Conservation (phyloP, 257 asterid genomes). For the Nicotiana attenuata region DNA sequence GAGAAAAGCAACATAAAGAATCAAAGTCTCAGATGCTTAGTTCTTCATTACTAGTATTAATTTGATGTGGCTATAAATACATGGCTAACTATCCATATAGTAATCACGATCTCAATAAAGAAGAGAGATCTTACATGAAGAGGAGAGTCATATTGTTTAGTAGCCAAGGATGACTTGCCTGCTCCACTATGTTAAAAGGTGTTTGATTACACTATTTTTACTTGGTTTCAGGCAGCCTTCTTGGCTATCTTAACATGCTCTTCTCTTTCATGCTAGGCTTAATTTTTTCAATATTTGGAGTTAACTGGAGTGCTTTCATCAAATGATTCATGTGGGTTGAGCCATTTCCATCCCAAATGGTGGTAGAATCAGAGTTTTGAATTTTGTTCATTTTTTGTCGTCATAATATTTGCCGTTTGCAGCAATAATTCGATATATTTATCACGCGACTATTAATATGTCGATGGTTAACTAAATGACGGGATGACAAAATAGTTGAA, state of each 20-base stretch:
- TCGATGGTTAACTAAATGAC: too few relatives aligned
- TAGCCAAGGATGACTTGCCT: conserved; percentile 3
- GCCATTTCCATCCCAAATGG: too few relatives aligned
- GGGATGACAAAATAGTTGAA: too few relatives aligned
- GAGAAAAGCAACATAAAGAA: not conserved
- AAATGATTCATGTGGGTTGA: too few relatives aligned
- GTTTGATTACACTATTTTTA: not conserved
- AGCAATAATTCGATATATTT: too few relatives aligned
- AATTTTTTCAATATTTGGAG: too few relatives aligned
- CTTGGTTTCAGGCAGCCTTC: not conserved
- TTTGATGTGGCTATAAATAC: not conserved
- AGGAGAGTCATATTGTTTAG: not conserved
- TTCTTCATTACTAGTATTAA: not conserved
- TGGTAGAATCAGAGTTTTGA: too few relatives aligned
- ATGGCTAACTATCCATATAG: not conserved
- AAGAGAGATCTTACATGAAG: not conserved
- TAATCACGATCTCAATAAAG: not conserved
- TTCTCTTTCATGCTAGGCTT: not conserved
- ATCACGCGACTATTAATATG: too few relatives aligned
- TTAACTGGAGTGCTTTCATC: too few relatives aligned
- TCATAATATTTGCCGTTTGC: too few relatives aligned
- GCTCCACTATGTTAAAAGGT: not conserved
- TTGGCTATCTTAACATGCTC: not conserved
- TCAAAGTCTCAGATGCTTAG: not conserved
- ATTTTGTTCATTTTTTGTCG: too few relatives aligned